Evolutionary conservation across 179 eudicot species (phyloP).

Genomic region (Actinidia chinensis): DNA sequence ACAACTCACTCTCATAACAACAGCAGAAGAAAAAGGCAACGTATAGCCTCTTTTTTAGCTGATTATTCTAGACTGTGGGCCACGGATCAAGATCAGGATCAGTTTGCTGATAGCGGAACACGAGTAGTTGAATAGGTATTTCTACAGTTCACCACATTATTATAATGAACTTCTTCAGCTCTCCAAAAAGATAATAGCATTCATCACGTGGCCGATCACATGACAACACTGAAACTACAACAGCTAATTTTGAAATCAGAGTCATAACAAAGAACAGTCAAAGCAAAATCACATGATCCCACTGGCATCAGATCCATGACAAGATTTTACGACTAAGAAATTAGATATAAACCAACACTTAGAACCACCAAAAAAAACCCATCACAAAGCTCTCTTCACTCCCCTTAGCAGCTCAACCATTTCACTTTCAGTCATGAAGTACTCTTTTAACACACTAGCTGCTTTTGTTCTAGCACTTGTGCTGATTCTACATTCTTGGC

Average conservation of each 20-base stretch:
- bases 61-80: not conserved
- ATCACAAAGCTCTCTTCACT: not conserved
- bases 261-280: slow-evolving; percentile 36
- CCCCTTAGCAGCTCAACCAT: not conserved
- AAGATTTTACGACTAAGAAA: slow-evolving; percentile 12
- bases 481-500: slow-evolving; percentile 35
- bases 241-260: slow-evolving; percentile 28
- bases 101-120: not conserved
- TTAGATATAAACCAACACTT: slow-evolving; percentile 14
- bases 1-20: not conserved
- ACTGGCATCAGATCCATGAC: slow-evolving; percentile 44
- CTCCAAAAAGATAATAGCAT: not conserved
- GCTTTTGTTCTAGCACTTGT: slow-evolving; percentile 37
- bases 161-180: not conserved
- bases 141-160: not conserved
- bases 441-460: slow-evolving; percentile 25
- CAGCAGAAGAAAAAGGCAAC: not conserved
- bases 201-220: slow-evolving; percentile 64
- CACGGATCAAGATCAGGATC: not conserved
- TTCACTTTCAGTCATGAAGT: slow-evolving; percentile 28
- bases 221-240: slow-evolving; percentile 41
- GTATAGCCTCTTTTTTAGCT: not conserved
- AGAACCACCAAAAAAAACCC: not conserved
- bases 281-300: slow-evolving; percentile 59
- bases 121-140: not conserved